phyloP scores from a whole-genome alignment of 495 filamentous ascomycete genomes.

The Aspergillus asperescens region DNA sequence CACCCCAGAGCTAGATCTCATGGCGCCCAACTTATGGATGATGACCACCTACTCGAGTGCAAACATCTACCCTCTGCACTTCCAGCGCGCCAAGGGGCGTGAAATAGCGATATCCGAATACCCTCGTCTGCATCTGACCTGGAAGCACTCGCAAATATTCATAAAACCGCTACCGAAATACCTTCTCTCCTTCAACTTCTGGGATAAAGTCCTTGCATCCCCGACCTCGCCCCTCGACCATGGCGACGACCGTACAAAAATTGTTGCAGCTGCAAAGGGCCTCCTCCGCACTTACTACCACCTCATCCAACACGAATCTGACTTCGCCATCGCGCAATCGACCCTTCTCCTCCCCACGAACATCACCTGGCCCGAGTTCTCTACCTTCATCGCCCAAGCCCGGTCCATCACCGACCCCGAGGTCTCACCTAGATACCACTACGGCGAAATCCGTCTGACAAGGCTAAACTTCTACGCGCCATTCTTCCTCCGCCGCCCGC shows the following conservation, averaged over 20 bases:
- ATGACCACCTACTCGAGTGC: constrained; percentile 23
- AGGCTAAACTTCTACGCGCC: constrained; percentile 28
- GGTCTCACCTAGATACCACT: constrained; percentile 28
- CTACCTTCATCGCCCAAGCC: not conserved
- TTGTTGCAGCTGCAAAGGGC: constrained; percentile 28
- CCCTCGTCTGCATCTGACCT: constrained; percentile 51
- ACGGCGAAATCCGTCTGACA: constrained; percentile 37
- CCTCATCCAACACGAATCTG: constrained; percentile 34
- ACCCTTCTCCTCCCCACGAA: not conserved
- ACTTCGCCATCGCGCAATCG: constrained; percentile 34
- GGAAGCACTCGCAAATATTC: constrained; percentile 46
- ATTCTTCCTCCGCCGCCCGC: constrained; percentile 9
- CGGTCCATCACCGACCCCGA: not conserved
- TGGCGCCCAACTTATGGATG: constrained; percentile 25
- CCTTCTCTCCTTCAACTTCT: constrained; percentile 45
- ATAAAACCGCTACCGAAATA: constrained; percentile 54
- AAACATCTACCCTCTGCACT: constrained; percentile 35
- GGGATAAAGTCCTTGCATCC: constrained; percentile 26
- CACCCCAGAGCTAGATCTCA: too few species aligned
- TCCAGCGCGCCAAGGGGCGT: constrained; percentile 39
- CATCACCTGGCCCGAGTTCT: not conserved
- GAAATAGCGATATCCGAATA: constrained; percentile 45
- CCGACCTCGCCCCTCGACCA: too few species aligned
- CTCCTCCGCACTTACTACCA: constrained; percentile 36
- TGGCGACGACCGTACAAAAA: too few species aligned